Conservation (phyloP, 805 yeast species). For the Kurtzmaniella fragi region DNA sequence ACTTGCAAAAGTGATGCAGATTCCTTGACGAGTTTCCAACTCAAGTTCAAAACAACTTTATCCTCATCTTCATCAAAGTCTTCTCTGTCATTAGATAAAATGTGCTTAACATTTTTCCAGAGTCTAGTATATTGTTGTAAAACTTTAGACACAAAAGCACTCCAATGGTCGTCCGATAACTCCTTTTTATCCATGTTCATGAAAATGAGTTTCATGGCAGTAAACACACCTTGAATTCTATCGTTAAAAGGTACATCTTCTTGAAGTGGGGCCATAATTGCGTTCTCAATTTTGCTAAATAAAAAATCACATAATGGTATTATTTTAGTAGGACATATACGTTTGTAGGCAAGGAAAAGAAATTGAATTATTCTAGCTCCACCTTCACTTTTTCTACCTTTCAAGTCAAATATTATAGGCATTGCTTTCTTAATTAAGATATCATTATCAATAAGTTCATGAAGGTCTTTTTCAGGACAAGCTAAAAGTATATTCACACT, state of each 20-base stretch:
- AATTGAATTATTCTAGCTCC: constrained; percentile 67
- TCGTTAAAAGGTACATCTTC: constrained; percentile 13
- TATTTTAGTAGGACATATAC: constrained; percentile 8
- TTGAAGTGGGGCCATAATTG: constrained; percentile 21
- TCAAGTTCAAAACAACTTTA: constrained; percentile 55
- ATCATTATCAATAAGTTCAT: not conserved
- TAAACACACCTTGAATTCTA: constrained; percentile 68
- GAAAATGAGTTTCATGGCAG: constrained; percentile 48
- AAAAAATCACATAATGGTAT: constrained; percentile 26
- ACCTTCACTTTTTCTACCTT: constrained; percentile 67
- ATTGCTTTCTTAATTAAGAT: constrained; percentile 14
- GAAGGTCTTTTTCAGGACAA: constrained; percentile 32
- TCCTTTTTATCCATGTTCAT: constrained; percentile 12
- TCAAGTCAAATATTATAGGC: constrained; percentile 31
- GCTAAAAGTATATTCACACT: constrained; percentile 43
- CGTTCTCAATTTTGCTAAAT: constrained; percentile 25
- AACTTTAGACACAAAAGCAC: constrained; percentile 8
- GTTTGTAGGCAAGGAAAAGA: constrained; percentile 32
- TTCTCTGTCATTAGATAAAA: constrained; percentile 58
- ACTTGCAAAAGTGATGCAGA: constrained; percentile 51
- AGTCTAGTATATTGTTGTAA: constrained; percentile 17
- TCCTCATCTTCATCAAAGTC: constrained; percentile 34
- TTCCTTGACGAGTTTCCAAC: constrained; percentile 84
- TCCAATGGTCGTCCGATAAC: constrained; percentile 1
- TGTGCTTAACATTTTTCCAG: constrained; percentile 45